Percentiles rank a stretch among this genome's conserved stretches.
These are phyloP conservation scores for Euphorbia schlechtendalii DNA, from an alignment of 441 rosid genomes.

Conservation along the genomic window DNA sequence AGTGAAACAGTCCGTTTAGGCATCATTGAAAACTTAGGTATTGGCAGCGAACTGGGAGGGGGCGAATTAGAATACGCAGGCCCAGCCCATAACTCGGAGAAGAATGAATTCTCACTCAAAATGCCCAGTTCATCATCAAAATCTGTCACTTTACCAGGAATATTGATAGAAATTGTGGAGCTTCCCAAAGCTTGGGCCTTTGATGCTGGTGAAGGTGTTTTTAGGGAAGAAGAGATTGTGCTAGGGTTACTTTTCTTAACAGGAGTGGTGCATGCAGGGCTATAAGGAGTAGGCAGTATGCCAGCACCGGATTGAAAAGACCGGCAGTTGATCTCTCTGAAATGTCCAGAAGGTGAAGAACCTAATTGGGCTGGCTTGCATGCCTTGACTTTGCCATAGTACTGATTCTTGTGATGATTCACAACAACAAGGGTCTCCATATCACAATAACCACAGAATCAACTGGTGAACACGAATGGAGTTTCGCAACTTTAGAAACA, in stretches of 20 bases:
- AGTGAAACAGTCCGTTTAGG: constrained; percentile 60
- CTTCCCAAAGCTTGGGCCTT: constrained; percentile 23
- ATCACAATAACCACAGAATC: constrained; percentile 15
- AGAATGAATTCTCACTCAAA: constrained; percentile 36
- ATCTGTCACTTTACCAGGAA: constrained; percentile 22
- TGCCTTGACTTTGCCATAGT: constrained; percentile 34
- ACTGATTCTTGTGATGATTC: constrained; percentile 61
- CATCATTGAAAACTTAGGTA: constrained; percentile 72
- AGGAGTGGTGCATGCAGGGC: constrained; percentile 26
- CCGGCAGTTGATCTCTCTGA: constrained; percentile 65
- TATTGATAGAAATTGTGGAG: constrained; percentile 49
- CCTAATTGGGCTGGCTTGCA: constrained; percentile 36
- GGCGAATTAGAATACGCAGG: constrained; percentile 97
- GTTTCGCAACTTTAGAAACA: background rate
- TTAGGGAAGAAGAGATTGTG: constrained; percentile 20
- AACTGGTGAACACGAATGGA: constrained; percentile 4
- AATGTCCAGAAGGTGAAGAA: constrained; percentile 43
- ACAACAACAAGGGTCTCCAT: constrained; percentile 83
- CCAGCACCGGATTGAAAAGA: constrained; percentile 71
- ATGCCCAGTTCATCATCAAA: constrained; percentile 30
- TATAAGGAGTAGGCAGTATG: constrained; percentile 54
- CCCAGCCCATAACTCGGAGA: constrained; percentile 91
- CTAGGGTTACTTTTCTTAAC: constrained; percentile 25
- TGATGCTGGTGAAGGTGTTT: constrained; percentile 33
- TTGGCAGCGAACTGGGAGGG: constrained; percentile 80